A percentile compares a stretch with the other conserved stretches of the same genome.
Conservation (phyloP, 306 rosid species). For the Quercus alba region DNA sequence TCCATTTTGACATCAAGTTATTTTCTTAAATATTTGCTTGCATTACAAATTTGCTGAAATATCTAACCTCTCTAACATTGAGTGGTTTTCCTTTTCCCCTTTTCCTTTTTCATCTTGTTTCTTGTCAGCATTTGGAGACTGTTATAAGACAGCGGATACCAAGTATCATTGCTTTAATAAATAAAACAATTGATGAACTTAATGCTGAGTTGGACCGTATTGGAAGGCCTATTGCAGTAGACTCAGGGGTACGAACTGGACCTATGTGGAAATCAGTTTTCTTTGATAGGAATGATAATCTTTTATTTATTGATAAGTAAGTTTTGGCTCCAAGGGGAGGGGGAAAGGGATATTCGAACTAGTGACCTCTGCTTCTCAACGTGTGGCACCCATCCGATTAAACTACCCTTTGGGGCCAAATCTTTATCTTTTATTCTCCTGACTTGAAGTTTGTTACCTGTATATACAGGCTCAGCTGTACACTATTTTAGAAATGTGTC, state of each 20-base stretch:
- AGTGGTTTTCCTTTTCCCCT: constrained; percentile 16
- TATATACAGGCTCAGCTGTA: constrained; percentile 85
- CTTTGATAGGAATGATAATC: neutral
- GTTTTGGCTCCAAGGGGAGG: too few species aligned
- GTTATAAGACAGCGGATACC: constrained; percentile 99
- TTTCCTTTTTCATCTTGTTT: constrained; percentile 16
- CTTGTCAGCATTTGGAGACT: constrained; percentile 83
- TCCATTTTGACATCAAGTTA: constrained; percentile 6
- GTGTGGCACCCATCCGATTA: too few species aligned
- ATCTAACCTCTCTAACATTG: constrained; percentile 9
- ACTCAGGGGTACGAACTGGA: constrained; percentile 76
- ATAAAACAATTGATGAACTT: constrained; percentile 90
- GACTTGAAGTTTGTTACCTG: neutral
- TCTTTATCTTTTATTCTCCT: constrained; percentile 13
- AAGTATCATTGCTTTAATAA: constrained; percentile 87
- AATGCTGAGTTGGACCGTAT: constrained; percentile 96
- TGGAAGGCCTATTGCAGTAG: constrained; percentile 93
- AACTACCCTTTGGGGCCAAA: neutral
- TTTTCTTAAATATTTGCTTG: constrained; percentile 2
- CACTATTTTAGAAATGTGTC: constrained; percentile 93
- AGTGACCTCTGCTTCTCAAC: too few species aligned
- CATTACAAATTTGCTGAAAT: constrained; percentile 2
- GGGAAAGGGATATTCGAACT: too few species aligned
- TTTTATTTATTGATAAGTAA: neutral
- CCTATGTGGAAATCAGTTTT: constrained; percentile 13